phyloP scores from a whole-genome alignment of 345 rosid genomes.

The Linum usitatissimum region DNA sequence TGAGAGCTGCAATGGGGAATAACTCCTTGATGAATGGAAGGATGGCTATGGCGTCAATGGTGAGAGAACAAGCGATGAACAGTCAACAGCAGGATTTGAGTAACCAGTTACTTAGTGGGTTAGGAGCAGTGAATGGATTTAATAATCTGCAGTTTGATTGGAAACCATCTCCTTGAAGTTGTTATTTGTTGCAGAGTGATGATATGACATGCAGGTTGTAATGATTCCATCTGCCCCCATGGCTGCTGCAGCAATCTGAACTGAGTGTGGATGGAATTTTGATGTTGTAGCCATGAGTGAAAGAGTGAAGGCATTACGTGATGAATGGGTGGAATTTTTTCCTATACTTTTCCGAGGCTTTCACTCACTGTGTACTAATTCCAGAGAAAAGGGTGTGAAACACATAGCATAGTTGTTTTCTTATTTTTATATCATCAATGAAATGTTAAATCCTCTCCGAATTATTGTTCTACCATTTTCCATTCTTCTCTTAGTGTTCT shows the following conservation, averaged over 20 bases:
- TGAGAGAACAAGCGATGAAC: slow-evolving; percentile 10
- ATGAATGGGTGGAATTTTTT: slow-evolving; percentile 2
- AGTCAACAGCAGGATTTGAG: slow-evolving; percentile 12
- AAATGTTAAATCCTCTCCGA: slow-evolving; percentile 29
- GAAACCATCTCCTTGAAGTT: slow-evolving; percentile 2
- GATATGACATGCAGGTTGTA: too few species aligned
- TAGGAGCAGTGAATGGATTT: slow-evolving; percentile 3
- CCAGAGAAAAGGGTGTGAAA: slow-evolving; percentile 27
- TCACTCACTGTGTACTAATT: slow-evolving; percentile 40
- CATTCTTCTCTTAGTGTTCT: slow-evolving; percentile 12
- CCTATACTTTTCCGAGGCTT: slow-evolving; percentile 17
- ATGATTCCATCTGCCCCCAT: slow-evolving; percentile 14
- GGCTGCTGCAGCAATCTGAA: slow-evolving; percentile 17
- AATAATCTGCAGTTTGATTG: slow-evolving; percentile 1
- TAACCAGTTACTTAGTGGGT: neutral
- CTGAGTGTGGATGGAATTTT: slow-evolving; percentile 16
- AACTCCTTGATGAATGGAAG: slow-evolving; percentile 1
- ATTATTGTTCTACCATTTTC: slow-evolving; percentile 16
- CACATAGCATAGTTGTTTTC: slow-evolving; percentile 37
- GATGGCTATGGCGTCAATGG: slow-evolving; percentile 7
- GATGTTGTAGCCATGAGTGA: slow-evolving; percentile 18
- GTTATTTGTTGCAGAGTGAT: too few species aligned
- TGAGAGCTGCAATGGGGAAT: slow-evolving; percentile 7
- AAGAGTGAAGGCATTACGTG: slow-evolving; percentile 17
- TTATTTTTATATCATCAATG: slow-evolving; percentile 16